Conservation (phyloP, 2,329 filamentous ascomycete species). For the Xylaria sp. region DNA sequence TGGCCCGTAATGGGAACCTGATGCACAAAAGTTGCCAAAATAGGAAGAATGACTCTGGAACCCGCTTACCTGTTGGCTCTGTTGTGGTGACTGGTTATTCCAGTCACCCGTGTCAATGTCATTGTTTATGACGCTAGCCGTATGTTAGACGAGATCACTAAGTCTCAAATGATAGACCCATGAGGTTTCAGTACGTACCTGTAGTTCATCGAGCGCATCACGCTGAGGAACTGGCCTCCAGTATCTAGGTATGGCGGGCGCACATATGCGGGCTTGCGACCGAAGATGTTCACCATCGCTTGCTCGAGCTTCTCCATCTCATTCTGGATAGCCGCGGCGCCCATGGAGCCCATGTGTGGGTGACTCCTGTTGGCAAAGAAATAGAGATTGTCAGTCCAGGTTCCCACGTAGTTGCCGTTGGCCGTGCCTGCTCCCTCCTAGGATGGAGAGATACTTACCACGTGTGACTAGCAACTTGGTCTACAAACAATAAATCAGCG, state of each 20-base stretch:
- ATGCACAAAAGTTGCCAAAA: no score
- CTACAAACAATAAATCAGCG: constrained; percentile 9
- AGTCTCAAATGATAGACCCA: neutral
- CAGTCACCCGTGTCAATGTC: constrained; percentile 68
- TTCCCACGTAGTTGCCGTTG: no score
- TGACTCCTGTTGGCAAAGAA: constrained; percentile 47
- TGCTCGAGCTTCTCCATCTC: constrained; percentile 59
- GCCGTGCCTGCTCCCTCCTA: neutral
- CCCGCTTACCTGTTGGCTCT: constrained; percentile 62
- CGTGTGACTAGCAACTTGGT: constrained; percentile 60
- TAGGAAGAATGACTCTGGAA: no score
- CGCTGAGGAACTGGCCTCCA: constrained; percentile 49
- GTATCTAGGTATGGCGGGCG: constrained; percentile 57
- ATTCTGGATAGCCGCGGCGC: constrained; percentile 46
- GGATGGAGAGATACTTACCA: constrained; percentile 45
- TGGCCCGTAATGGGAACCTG: no score
- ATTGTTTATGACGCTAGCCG: constrained; percentile 56
- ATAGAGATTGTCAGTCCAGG: neutral
- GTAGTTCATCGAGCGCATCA: constrained; percentile 57
- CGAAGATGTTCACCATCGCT: constrained; percentile 56
- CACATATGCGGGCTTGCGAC: constrained; percentile 56
- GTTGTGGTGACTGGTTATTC: constrained; percentile 55
- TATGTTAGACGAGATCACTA: neutral
- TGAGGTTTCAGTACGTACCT: constrained; percentile 41
- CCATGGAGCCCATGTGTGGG: constrained; percentile 49